phyloP scores from a whole-genome alignment of 1,139 yeast genomes.

The Yamadazyma trypodendri region DNA sequence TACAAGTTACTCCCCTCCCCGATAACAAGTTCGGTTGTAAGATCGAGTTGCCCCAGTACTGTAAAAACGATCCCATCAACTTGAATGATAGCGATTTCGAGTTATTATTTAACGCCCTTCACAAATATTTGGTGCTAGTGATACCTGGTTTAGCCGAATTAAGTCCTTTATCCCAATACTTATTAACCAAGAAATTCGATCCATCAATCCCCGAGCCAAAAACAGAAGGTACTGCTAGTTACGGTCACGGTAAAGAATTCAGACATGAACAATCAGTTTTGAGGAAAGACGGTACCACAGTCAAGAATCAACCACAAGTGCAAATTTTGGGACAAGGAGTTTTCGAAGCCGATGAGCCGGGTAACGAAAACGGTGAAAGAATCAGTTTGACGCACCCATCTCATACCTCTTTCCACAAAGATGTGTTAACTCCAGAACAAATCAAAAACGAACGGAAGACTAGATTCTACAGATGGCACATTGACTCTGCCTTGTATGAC shows the following conservation, averaged over 20 bases:
- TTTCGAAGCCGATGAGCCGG: conserved; percentile 65
- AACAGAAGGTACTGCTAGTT: conserved; percentile 48
- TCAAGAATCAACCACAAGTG: conserved; percentile 82
- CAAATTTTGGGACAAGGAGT: conserved; percentile 84
- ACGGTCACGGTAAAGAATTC: conserved; percentile 85
- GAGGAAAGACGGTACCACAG: conserved; percentile 75
- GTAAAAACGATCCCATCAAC: conserved; percentile 69
- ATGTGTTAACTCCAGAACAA: conserved; percentile 58
- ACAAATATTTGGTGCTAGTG: conserved; percentile 66
- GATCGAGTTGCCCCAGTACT: conserved; percentile 60
- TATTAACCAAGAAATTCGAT: conserved; percentile 72
- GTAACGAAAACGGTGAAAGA: conserved; percentile 58
- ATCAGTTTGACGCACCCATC: conserved; percentile 77
- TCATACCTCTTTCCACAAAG: conserved; percentile 75
- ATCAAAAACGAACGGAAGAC: conserved; percentile 62
- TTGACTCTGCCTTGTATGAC: conserved; percentile 83
- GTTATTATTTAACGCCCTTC: conserved; percentile 60
- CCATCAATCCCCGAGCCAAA: conserved; percentile 59
- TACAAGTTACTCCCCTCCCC: conserved; percentile 47
- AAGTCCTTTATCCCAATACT: conserved; percentile 70
- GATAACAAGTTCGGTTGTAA: conserved; percentile 65
- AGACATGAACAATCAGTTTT: conserved; percentile 76
- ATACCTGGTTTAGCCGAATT: conserved; percentile 68
- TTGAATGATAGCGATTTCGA: conserved; percentile 65
- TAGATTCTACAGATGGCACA: conserved; percentile 89